Evolutionary conservation across 2,329 filamentous ascomycete species (phyloP).

Genomic region (Penicillium sumatraense): DNA sequence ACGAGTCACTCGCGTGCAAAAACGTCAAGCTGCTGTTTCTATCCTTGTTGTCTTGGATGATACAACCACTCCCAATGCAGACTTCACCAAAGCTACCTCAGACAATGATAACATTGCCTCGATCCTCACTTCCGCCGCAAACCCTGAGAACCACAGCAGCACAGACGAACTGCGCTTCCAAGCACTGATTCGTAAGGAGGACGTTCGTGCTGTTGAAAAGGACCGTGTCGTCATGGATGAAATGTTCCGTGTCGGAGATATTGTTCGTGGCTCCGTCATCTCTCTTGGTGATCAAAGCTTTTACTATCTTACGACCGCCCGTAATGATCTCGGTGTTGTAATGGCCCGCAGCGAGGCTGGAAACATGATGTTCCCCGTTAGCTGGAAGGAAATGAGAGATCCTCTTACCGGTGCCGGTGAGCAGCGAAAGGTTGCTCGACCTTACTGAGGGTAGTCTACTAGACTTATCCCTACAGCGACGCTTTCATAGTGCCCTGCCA

Average conservation of each 20-base stretch:
- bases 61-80: conserved; percentile 20
- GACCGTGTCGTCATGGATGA: conserved; percentile 91
- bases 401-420: conserved; percentile 76
- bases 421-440: conserved; percentile 90
- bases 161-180: conserved; percentile 74
- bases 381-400: conserved; percentile 94
- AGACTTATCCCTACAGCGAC: neutral
- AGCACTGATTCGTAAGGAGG: conserved; percentile 83
- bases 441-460: conserved; percentile 62
- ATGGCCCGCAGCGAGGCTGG: conserved; percentile 88
- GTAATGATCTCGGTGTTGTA: conserved; percentile 90
- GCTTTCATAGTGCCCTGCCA: neutral
- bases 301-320: conserved; percentile 92
- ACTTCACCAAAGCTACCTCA: conserved; percentile 29
- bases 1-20: conserved; percentile 81
- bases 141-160: conserved; percentile 46
- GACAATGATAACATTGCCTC: conserved; percentile 45
- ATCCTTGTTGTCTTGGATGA: conserved; percentile 79
- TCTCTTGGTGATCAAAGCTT: conserved; percentile 91
- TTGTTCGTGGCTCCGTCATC: conserved; percentile 86
- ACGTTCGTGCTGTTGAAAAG: conserved; percentile 93
- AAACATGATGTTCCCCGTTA: conserved; percentile 89
- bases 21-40: conserved; percentile 80
- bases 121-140: conserved; percentile 43
- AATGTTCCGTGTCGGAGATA: conserved; percentile 89